Evolutionary conservation across 164 flowering plant species (phyloP).

Genomic region (grape (Vitis vinifera)): DNA sequence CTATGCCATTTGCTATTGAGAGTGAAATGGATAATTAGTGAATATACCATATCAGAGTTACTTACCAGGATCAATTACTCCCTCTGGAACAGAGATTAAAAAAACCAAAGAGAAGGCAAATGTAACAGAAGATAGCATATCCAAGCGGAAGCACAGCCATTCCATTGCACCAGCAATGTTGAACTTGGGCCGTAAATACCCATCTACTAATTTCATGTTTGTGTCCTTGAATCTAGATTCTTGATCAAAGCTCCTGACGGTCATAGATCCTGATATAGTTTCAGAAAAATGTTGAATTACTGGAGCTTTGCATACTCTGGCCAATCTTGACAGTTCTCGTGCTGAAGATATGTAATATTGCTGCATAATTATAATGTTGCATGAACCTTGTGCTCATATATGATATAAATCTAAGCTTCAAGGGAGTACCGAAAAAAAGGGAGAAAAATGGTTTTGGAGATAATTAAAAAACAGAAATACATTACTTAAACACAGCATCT

Average conservation of each 20-base stretch:
- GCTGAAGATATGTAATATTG: constrained; percentile 53
- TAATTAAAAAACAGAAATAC: too few species aligned
- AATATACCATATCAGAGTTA: neutral
- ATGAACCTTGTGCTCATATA: neutral
- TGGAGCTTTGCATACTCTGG: constrained; percentile 55
- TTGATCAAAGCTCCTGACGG: constrained; percentile 55
- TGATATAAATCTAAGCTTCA: too few species aligned
- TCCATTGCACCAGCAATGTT: too few species aligned
- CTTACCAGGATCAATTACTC: constrained; percentile 28
- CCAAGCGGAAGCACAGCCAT: too few species aligned
- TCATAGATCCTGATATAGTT: constrained; percentile 52
- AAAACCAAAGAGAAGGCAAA: too few species aligned
- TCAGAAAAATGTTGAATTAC: constrained; percentile 59
- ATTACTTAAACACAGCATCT: too few species aligned
- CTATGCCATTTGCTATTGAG: neutral
- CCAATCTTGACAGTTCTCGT: constrained; percentile 44
- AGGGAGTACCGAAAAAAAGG: too few species aligned
- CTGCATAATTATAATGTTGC: constrained; percentile 24
- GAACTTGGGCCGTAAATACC: neutral
- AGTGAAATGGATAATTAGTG: neutral
- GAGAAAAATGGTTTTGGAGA: too few species aligned
- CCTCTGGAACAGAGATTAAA: too few species aligned
- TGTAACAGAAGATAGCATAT: too few species aligned
- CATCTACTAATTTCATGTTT: constrained; percentile 36
- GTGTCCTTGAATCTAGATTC: constrained; percentile 41